Evolutionary conservation across 352 stramenopile genomes (phyloP).

Genomic region (Pythium dissimile): DNA sequence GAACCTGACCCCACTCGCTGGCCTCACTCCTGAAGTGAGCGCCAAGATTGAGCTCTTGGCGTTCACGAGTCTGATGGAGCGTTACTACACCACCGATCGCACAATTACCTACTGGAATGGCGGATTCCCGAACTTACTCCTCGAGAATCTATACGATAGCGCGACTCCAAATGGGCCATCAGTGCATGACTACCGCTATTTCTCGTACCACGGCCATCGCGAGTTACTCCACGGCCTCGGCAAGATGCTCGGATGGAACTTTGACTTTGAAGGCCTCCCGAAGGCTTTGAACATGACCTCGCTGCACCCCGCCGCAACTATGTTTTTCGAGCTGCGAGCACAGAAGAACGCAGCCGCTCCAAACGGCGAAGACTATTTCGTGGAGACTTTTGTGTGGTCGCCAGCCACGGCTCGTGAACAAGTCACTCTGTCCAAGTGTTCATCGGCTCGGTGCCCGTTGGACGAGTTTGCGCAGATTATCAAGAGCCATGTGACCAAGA

Average conservation of each 20-base stretch:
- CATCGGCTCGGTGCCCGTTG: constrained; percentile 58
- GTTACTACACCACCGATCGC: constrained; percentile 77
- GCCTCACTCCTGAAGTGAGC: constrained; percentile 51
- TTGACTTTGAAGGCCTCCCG: constrained; percentile 66
- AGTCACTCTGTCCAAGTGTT: constrained; percentile 78
- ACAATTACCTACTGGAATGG: constrained; percentile 84
- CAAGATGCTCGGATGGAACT: constrained; percentile 79
- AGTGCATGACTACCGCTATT: constrained; percentile 60
- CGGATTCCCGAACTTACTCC: constrained; percentile 63
- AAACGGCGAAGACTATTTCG: constrained; percentile 46
- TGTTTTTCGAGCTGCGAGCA: constrained; percentile 80
- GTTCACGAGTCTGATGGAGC: constrained; percentile 84
- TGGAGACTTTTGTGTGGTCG: constrained; percentile 78
- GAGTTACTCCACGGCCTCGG: constrained; percentile 73
- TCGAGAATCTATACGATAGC: constrained; percentile 54
- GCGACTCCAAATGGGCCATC: constrained; percentile 49
- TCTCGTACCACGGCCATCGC: constrained; percentile 79
- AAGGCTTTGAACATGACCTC: constrained; percentile 60
- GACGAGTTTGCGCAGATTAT: constrained; percentile 79
- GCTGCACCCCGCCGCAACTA: constrained; percentile 68
- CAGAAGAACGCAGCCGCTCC: constrained; percentile 12
- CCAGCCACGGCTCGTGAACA: constrained; percentile 61
- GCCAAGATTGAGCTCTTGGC: constrained; percentile 58
- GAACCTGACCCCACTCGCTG: constrained; percentile 41
- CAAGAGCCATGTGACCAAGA: constrained; percentile 51